Percentiles rank a stretch among this genome's conserved stretches.
These are phyloP conservation scores for Kodamaea alishanica DNA, from an alignment of 1,139 yeast genomes.

Conservation along the genomic window DNA sequence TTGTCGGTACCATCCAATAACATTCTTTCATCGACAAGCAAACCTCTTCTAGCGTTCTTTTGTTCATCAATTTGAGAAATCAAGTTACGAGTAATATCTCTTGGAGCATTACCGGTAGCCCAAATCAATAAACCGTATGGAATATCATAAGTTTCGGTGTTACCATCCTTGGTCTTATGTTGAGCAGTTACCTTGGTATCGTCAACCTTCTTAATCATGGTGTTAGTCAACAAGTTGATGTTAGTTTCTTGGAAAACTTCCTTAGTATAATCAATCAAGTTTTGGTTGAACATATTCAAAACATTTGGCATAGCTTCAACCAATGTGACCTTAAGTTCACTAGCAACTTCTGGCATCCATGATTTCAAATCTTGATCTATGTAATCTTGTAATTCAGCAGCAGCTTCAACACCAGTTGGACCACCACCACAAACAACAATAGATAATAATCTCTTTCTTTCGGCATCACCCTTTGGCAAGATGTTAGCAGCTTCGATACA, in stretches of 20 bases:
- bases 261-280: constrained; percentile 80
- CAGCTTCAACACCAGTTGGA: constrained; percentile 95
- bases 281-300: constrained; percentile 80
- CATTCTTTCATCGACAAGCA: constrained; percentile 76
- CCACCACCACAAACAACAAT: constrained; percentile 95
- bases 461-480: constrained; percentile 69
- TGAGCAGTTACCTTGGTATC: constrained; percentile 65
- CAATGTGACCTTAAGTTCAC: constrained; percentile 76
- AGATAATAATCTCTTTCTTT: constrained; percentile 74
- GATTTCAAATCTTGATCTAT: constrained; percentile 84
- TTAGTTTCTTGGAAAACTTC: constrained; percentile 75
- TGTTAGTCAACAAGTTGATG: constrained; percentile 73
- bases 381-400: constrained; percentile 93
- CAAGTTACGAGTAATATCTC: constrained; percentile 68
- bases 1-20: constrained; percentile 82
- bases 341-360: constrained; percentile 85
- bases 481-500: constrained; percentile 80
- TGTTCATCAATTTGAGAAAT: constrained; percentile 74
- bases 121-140: constrained; percentile 93
- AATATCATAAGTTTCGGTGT: constrained; percentile 54
- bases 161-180: constrained; percentile 62
- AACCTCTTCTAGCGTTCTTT: constrained; percentile 84
- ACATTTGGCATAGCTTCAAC: constrained; percentile 93
- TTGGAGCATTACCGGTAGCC: constrained; percentile 97
- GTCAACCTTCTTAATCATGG: constrained; percentile 85